A percentile compares a stretch with the other conserved stretches of the same genome.
These are phyloP conservation scores for Yamadazyma songkhlaensis DNA, from an alignment of 1,139 yeast genomes.

Conservation along the genomic window DNA sequence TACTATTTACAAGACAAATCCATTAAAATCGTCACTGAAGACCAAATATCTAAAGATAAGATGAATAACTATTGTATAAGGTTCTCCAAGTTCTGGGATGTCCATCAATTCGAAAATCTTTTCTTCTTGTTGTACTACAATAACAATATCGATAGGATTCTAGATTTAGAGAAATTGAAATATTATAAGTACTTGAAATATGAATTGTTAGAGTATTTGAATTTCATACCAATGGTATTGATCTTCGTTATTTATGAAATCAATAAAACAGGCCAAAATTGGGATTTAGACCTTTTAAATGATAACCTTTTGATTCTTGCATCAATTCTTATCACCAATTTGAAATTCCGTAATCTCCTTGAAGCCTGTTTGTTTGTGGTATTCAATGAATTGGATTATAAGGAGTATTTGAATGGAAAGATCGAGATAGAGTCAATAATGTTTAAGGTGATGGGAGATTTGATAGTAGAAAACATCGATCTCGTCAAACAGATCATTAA, in stretches of 20 bases:
- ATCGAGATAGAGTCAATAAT: constrained; percentile 1
- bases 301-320: constrained; percentile 5
- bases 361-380: constrained; percentile 5
- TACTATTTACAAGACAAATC: constrained; percentile 5
- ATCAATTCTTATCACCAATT: constrained; percentile 6
- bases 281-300: constrained; percentile 6
- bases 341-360: constrained; percentile 5
- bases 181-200: constrained; percentile 7
- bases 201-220: constrained; percentile 11
- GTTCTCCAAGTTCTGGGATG: constrained; percentile 11
- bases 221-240: constrained; percentile 11
- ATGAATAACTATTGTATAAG: constrained; percentile 6
- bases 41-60: too few species aligned
- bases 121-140: constrained; percentile 9
- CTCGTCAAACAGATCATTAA: constrained; percentile 1
- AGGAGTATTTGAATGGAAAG: constrained; percentile 1
- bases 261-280: constrained; percentile 1
- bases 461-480: constrained; percentile 3
- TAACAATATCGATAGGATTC: constrained; percentile 6
- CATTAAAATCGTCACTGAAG: not conserved
- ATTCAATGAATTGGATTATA: constrained; percentile 5
- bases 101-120: constrained; percentile 9
- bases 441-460: constrained; percentile 7
- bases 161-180: constrained; percentile 1
- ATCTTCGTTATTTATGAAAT: constrained; percentile 10